phyloP scores from a whole-genome alignment of 139 green algal species.

The Asterochloris erici region DNA sequence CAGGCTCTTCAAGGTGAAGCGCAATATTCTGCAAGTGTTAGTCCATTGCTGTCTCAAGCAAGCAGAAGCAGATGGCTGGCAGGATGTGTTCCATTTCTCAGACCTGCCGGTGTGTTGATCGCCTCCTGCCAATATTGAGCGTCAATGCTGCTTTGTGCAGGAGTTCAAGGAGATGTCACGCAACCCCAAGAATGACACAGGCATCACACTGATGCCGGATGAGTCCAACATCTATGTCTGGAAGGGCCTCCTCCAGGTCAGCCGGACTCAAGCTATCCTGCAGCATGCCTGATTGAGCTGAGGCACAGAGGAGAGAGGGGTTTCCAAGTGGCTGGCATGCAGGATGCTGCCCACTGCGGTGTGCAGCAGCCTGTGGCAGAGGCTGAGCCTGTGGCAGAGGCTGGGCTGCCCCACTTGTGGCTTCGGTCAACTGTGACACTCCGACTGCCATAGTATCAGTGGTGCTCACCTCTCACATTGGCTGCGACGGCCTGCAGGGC shows the following conservation, averaged over 20 bases:
- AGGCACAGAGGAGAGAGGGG: not conserved
- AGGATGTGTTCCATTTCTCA: no score
- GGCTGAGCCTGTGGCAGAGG: not conserved
- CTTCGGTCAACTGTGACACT: no score
- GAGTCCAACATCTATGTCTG: slow-evolving; percentile 73
- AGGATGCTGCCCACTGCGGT: not conserved
- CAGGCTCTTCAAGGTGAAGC: no score
- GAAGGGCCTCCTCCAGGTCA: slow-evolving; percentile 61
- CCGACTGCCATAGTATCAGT: no score
- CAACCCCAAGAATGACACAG: slow-evolving; percentile 34
- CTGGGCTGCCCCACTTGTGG: not conserved
- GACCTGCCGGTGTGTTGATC: no score
- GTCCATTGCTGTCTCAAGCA: no score
- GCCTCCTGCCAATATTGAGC: no score
- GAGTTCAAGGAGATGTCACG: slow-evolving; percentile 64
- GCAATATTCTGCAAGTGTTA: no score
- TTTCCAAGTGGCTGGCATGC: not conserved
- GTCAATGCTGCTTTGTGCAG: slow-evolving; percentile 26
- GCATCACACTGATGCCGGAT: slow-evolving; percentile 69
- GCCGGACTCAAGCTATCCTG: not conserved
- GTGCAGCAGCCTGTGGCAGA: not conserved
- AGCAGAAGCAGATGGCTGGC: no score
- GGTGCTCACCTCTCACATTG: no score
- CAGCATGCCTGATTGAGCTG: not conserved
- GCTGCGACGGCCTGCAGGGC: slow-evolving; percentile 43